phyloP scores from a whole-genome alignment of 306 rosid genomes.

The Quercus wislizeni region DNA sequence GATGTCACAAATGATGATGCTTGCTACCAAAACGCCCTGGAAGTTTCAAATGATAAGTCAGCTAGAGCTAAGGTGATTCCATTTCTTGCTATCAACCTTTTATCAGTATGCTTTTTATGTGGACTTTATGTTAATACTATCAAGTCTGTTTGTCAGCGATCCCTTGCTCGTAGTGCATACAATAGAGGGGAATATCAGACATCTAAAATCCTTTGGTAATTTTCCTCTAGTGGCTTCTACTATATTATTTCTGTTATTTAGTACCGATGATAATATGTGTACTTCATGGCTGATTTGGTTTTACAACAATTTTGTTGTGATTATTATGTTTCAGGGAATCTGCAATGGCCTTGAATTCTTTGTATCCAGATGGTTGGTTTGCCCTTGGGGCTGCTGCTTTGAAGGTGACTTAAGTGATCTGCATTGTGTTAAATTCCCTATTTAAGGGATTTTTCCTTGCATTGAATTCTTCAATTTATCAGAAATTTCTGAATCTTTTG shows the following conservation, averaged over 20 bases:
- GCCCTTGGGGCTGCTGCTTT: constrained; percentile 97
- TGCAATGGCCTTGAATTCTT: constrained; percentile 93
- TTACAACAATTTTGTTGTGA: neutral
- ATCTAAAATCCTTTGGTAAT: constrained; percentile 59
- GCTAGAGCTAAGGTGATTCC: constrained; percentile 83
- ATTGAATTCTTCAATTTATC: constrained; percentile 1
- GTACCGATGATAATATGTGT: neutral
- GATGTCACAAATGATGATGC: constrained; percentile 74
- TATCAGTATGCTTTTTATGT: constrained; percentile 6
- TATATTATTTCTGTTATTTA: neutral
- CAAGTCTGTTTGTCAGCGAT: constrained; percentile 50
- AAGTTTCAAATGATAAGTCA: constrained; percentile 81
- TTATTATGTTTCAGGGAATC: constrained; percentile 64
- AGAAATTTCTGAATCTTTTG: constrained; percentile 17
- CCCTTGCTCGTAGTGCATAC: constrained; percentile 97
- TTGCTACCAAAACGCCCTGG: constrained; percentile 86
- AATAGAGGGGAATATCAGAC: constrained; percentile 82
- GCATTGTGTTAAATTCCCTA: constrained; percentile 9
- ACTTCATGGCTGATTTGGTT: neutral
- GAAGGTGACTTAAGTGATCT: constrained; percentile 56
- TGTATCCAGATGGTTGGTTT: constrained; percentile 96
- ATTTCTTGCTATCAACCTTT: neutral
- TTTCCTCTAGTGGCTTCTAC: constrained; percentile 3
- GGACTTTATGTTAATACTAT: neutral
- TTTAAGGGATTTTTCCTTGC: constrained; percentile 7